Conservation (phyloP, 495 filamentous ascomycete species). For the Neurospora sp. region DNA sequence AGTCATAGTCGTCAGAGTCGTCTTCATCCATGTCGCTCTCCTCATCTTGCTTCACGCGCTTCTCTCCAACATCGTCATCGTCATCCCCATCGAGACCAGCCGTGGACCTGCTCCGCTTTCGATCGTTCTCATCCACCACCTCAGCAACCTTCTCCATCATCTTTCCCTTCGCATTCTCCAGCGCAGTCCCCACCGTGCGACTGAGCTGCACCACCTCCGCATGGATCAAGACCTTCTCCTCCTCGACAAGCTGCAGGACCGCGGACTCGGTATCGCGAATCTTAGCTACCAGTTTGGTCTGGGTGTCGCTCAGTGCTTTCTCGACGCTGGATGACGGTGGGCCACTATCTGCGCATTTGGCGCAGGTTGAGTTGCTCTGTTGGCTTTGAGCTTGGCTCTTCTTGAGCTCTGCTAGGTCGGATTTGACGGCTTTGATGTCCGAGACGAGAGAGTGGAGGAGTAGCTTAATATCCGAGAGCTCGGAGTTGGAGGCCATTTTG, state of each 20-base stretch:
- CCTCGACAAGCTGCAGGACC: neutral
- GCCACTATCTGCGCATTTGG: neutral
- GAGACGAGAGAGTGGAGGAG: neutral
- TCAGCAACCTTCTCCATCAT: neutral
- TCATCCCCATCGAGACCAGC: neutral
- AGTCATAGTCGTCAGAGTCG: neutral
- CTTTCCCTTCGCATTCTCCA: neutral
- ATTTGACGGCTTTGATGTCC: neutral
- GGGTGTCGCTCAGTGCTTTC: neutral
- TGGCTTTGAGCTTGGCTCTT: neutral
- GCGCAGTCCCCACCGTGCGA: neutral
- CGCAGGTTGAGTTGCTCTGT: neutral
- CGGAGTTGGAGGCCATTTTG: neutral
- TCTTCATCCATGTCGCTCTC: neutral
- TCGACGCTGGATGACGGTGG: neutral
- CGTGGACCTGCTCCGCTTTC: neutral
- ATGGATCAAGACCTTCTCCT: neutral
- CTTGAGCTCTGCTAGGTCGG: neutral
- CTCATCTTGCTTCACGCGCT: neutral
- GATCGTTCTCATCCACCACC: neutral
- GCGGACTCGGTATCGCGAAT: neutral
- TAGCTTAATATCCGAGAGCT: neutral
- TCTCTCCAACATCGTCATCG: neutral
- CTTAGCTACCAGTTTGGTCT: neutral
- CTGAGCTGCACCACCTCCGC: neutral